phyloP scores from a whole-genome alignment of 2,329 filamentous ascomycete species.

The Trichoderma brevicompactum region DNA sequence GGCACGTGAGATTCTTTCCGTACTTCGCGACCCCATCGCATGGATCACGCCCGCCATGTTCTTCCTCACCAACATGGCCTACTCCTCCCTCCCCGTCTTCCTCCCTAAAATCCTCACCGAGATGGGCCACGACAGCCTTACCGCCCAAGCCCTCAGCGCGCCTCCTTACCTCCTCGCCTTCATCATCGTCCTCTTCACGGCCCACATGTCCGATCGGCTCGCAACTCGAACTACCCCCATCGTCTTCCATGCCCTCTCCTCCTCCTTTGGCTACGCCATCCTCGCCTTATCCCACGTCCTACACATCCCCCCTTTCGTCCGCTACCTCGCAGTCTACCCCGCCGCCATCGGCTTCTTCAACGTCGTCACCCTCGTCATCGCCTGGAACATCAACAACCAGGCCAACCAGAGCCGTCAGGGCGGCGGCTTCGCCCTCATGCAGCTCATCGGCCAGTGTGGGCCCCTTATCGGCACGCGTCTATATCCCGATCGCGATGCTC shows the following conservation, averaged over 20 bases:
- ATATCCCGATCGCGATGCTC: constrained; percentile 63
- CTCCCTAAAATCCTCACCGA: constrained; percentile 77
- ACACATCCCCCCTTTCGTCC: constrained; percentile 50
- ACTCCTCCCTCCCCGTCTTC: constrained; percentile 85
- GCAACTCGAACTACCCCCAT: constrained; percentile 68
- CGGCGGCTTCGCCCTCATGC: constrained; percentile 77
- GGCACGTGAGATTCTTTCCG: constrained; percentile 58
- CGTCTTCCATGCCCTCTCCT: constrained; percentile 69
- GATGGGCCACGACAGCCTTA: constrained; percentile 71
- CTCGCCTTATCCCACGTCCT: constrained; percentile 62
- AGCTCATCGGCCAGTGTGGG: constrained; percentile 80
- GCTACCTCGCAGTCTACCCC: constrained; percentile 79
- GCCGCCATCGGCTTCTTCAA: constrained; percentile 82
- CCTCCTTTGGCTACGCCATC: constrained; percentile 62
- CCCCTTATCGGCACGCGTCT: constrained; percentile 71
- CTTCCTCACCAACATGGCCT: constrained; percentile 86
- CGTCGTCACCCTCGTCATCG: constrained; percentile 81
- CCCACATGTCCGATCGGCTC: constrained; percentile 70
- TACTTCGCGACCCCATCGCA: constrained; percentile 43
- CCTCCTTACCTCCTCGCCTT: constrained; percentile 83
- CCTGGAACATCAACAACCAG: constrained; percentile 90
- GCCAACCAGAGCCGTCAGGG: constrained; percentile 69
- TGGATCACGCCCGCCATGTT: constrained; percentile 83
- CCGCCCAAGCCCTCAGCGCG: constrained; percentile 77
- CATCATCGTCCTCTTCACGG: constrained; percentile 69